phyloP scores from a whole-genome alignment of 2,329 filamentous ascomycete species.

The Colletotrichum eleusines region DNA sequence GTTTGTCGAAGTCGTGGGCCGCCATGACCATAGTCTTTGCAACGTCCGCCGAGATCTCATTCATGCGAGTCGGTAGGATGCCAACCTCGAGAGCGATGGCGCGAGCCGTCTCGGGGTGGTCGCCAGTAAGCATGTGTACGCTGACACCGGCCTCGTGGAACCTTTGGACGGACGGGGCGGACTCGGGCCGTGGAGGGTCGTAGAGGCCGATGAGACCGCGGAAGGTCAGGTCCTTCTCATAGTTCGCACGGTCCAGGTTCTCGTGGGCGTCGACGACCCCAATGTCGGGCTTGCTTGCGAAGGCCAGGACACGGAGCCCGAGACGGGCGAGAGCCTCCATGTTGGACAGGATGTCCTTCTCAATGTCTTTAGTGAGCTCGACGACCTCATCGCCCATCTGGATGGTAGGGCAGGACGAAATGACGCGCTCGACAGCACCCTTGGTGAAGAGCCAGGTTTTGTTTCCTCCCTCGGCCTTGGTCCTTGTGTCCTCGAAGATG shows the following conservation, averaged over 20 bases:
- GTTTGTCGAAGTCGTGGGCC: constrained; percentile 74
- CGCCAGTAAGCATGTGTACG: constrained; percentile 79
- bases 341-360: constrained; percentile 70
- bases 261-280: constrained; percentile 50
- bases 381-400: constrained; percentile 57
- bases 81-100: constrained; percentile 75
- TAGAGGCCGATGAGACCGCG: constrained; percentile 79
- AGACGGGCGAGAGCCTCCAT: constrained; percentile 76
- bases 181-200: constrained; percentile 77
- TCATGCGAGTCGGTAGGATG: constrained; percentile 67
- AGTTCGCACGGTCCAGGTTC: constrained; percentile 63
- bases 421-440: constrained; percentile 77
- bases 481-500: constrained; percentile 64
- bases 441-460: constrained; percentile 69
- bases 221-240: constrained; percentile 74
- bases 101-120: constrained; percentile 73
- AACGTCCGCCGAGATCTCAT: constrained; percentile 64
- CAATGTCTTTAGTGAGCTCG: constrained; percentile 65
- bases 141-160: constrained; percentile 73
- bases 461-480: constrained; percentile 32
- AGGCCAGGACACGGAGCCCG: constrained; percentile 76
- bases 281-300: constrained; percentile 66
- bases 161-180: constrained; percentile 67
- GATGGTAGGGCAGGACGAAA: constrained; percentile 70
- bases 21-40: constrained; percentile 74